These are phyloP conservation scores for Naumovozyma dairenensis DNA, from an alignment of 805 yeast genomes.

Conservation along the genomic window DNA sequence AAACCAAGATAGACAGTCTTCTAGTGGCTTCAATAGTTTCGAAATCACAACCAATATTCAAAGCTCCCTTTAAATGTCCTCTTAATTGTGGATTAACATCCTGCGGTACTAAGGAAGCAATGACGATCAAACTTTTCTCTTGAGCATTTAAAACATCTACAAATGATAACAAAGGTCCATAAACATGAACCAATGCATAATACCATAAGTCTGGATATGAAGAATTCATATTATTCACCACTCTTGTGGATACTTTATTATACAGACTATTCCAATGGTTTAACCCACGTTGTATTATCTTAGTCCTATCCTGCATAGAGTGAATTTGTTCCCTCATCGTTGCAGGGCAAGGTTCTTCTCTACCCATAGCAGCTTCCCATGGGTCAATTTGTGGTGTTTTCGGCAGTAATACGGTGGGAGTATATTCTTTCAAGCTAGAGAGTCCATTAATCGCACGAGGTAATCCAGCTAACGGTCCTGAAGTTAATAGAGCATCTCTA, in stretches of 20 bases:
- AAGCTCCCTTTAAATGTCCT: constrained; percentile 83
- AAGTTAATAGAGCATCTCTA: constrained; percentile 69
- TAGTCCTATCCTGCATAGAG: constrained; percentile 5
- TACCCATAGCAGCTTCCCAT: constrained; percentile 19
- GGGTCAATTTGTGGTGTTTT: constrained; percentile 14
- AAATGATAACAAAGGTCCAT: constrained; percentile 67
- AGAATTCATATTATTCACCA: constrained; percentile 52
- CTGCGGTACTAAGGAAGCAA: constrained; percentile 78
- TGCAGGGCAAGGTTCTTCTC: constrained; percentile 7
- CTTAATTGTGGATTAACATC: constrained; percentile 88
- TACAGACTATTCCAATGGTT: constrained; percentile 67
- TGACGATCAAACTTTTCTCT: constrained; percentile 69
- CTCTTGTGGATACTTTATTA: constrained; percentile 61
- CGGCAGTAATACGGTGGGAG: constrained; percentile 42
- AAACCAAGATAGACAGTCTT: constrained; percentile 49
- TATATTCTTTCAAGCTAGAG: constrained; percentile 49
- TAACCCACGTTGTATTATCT: constrained; percentile 38
- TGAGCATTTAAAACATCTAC: constrained; percentile 49
- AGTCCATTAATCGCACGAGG: constrained; percentile 80
- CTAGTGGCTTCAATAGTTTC: constrained; percentile 56
- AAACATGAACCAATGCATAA: constrained; percentile 61
- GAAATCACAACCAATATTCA: constrained; percentile 61
- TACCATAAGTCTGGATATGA: constrained; percentile 85
- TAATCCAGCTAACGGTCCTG: constrained; percentile 71
- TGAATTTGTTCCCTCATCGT: constrained; percentile 8